Evolutionary conservation across 2,329 filamentous ascomycete species (phyloP), one percentile per base, ranked within the genome.

Genomic region (Colletotrichum acutatum): DNA sequence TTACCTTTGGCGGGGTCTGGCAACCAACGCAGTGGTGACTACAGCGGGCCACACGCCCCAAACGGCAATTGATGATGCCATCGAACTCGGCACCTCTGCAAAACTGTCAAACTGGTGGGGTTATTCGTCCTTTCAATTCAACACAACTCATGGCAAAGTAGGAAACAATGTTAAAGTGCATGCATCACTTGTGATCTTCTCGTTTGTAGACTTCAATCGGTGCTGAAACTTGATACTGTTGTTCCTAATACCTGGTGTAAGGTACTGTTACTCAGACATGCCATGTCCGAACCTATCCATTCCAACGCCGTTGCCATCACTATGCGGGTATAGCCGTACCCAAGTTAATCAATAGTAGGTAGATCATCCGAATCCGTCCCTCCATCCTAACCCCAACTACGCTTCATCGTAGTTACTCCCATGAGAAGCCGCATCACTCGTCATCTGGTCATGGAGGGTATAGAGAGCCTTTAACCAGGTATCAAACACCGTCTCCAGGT

Each of bases 381-480:
- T 19, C 32, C 19, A 32, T 34, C 49, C 57, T 42, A 26, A 24
- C 63, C 76, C 74, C n/a, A 42, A 66, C 32, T 71, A 74, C 7
- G 77, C 63, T 14, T 69, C 76, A 28, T 78, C 81, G 34, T 83
- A 83, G 28, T 69, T 59, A 19, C 59, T 64, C 19, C 53, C 52
- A 6, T 3, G 42, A 26, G 69, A 72, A 46, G 67, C 37, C 22
- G 59, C 66, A 24, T 83, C 81, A 65, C 80, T 82, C 2, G 77
- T 80, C 72, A 86, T 77, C 49, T 75, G 76, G 28, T 85, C 82
- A 68, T 90, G 87, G 19, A 90, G 81, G 4, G 79, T 76, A 68
- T 87, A 85, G 24, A 90, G 79, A 16, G 88, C 83, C 57, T 81
- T 77, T 49, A 90, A 78, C 88, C 88, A 90, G 68, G 82, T 83